phyloP scores from a whole-genome alignment of 306 rosid species.

The Inga leiocalycina region DNA sequence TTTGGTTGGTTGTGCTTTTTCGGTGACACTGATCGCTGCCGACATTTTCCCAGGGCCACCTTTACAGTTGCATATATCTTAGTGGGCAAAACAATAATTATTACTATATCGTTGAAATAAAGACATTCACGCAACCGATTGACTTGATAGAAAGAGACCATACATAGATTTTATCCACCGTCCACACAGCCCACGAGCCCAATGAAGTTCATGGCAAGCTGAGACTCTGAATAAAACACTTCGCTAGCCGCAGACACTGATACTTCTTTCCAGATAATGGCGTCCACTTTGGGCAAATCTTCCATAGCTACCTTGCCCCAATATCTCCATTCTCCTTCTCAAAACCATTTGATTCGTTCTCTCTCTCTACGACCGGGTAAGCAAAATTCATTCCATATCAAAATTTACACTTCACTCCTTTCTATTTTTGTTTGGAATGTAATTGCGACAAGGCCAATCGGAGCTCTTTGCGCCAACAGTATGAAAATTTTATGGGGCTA shows the following conservation, averaged over 20 bases:
- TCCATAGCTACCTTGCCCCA: slow-evolving; percentile 66
- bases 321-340: slow-evolving; percentile 45
- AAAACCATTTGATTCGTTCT: slow-evolving; percentile 48
- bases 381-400: neutral
- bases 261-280: slow-evolving; percentile 48
- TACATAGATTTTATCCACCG: no score
- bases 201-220: no score
- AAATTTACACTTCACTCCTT: neutral
- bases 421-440: neutral
- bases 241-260: neutral
- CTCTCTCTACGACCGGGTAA: slow-evolving; percentile 65
- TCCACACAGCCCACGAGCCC: no score
- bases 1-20: slow-evolving; percentile 33
- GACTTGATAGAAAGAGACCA: no score
- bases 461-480: slow-evolving; percentile 14
- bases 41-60: slow-evolving; percentile 17
- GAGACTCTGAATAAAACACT: no score
- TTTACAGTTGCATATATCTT: slow-evolving; percentile 25
- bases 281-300: slow-evolving; percentile 72
- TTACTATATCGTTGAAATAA: neutral
- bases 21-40: slow-evolving; percentile 6
- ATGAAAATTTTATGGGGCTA: neutral
- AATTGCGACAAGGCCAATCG: slow-evolving; percentile 23
- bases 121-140: neutral
- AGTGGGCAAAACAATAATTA: neutral